These are phyloP conservation scores for Fusarium udum DNA, from an alignment of 2,329 filamentous ascomycete genomes.

Conservation along the genomic window DNA sequence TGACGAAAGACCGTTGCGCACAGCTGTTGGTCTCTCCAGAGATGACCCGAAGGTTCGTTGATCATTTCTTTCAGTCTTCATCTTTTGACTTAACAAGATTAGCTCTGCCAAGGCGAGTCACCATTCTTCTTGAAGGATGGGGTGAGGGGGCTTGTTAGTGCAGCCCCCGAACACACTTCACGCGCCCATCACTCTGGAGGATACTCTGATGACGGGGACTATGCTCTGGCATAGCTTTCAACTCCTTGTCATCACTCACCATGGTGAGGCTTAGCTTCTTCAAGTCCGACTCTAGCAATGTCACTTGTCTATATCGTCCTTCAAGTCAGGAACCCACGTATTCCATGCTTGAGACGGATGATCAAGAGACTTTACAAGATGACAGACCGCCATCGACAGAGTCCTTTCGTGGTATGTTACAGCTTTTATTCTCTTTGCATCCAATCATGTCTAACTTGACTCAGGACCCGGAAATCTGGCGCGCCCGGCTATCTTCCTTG, in stretches of 20 bases:
- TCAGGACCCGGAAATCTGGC: neutral
- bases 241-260: neutral
- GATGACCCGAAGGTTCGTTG: neutral
- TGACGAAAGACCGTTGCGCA: neutral
- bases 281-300: neutral
- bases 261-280: neutral
- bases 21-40: neutral
- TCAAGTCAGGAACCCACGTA: neutral
- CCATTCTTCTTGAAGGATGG: neutral
- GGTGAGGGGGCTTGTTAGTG: neutral
- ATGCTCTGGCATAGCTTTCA: neutral
- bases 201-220: fast-evolving
- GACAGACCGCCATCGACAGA: neutral
- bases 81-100: too few species aligned
- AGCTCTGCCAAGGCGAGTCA: neutral
- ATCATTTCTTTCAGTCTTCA: neutral
- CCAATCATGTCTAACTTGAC: neutral
- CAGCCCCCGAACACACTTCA: neutral
- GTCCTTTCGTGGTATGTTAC: neutral
- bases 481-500: neutral
- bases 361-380: neutral
- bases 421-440: neutral
- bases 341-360: neutral
- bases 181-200: neutral
- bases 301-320: neutral